phyloP scores from a whole-genome alignment of 1,284 basidiomycete species.

The Cryptococcus floricola region DNA sequence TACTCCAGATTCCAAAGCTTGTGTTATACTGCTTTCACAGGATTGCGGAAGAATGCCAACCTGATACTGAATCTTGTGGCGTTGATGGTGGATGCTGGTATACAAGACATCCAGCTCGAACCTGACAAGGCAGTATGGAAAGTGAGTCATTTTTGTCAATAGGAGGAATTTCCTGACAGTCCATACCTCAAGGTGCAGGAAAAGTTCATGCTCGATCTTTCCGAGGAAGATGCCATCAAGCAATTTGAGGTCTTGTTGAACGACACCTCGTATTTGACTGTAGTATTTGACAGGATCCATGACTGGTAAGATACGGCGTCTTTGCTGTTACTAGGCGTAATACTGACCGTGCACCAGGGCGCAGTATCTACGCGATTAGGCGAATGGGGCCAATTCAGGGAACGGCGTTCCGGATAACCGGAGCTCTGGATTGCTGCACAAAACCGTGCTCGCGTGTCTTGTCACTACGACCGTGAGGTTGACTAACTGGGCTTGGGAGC shows the following conservation, averaged over 20 bases:
- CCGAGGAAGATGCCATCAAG: conserved; percentile 94
- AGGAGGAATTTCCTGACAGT: neutral
- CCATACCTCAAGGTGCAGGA: conserved; percentile 77
- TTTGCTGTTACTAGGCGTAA: neutral
- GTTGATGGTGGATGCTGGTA: conserved; percentile 96
- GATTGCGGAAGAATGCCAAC: conserved; percentile 94
- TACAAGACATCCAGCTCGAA: conserved; percentile 88
- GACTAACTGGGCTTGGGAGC: too few species aligned
- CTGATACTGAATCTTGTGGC: conserved; percentile 93
- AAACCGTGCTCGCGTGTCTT: neutral
- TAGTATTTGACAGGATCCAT: conserved; percentile 87
- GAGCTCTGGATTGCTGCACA: too few species aligned
- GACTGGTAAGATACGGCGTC: conserved; percentile 31
- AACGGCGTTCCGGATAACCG: too few species aligned
- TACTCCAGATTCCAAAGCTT: conserved; percentile 93
- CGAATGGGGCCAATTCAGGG: too few species aligned
- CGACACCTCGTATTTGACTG: conserved; percentile 91
- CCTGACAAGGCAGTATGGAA: conserved; percentile 60
- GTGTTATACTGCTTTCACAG: conserved; percentile 93
- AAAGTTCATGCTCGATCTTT: conserved; percentile 90
- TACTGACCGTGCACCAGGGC: conserved; percentile 25
- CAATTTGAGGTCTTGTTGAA: conserved; percentile 91
- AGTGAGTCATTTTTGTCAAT: conserved; percentile 30
- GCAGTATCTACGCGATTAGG: conserved; percentile 44
- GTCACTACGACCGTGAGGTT: neutral